Conservation (phyloP, 2,329 filamentous ascomycete species). For the Colletotrichum shisoi region DNA sequence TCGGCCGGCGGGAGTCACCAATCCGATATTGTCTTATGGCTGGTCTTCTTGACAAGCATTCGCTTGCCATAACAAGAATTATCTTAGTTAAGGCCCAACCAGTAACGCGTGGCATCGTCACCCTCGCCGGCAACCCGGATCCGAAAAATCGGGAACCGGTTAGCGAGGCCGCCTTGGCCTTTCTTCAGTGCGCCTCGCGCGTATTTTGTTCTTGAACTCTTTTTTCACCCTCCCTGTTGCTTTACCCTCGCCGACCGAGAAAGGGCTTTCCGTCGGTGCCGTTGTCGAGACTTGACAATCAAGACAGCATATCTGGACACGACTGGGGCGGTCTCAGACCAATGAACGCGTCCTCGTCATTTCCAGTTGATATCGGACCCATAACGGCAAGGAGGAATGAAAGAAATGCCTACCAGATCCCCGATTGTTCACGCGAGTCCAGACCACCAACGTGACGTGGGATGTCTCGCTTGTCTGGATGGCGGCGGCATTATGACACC, state of each 20-base stretch:
- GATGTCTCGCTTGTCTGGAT: neutral
- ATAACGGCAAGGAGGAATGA: neutral
- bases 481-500: neutral
- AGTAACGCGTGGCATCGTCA: slow-evolving; percentile 1
- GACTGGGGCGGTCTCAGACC: slow-evolving; percentile 1
- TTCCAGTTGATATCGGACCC: neutral
- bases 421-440: neutral
- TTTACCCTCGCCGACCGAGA: neutral
- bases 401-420: neutral
- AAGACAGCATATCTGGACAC: neutral
- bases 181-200: neutral
- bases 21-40: neutral
- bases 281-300: neutral
- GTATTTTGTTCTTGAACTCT: neutral
- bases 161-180: neutral
- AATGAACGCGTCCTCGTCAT: neutral
- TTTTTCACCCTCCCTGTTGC: too few species aligned
- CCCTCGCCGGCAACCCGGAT: slow-evolving; percentile 2
- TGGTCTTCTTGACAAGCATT: neutral
- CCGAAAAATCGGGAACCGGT: neutral
- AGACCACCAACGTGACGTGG: neutral
- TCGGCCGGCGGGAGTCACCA: neutral
- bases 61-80: neutral
- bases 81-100: neutral
- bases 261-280: neutral